Conservation (phyloP, 208 protist genomes). For the Acanthamoeba pearcei region DNA sequence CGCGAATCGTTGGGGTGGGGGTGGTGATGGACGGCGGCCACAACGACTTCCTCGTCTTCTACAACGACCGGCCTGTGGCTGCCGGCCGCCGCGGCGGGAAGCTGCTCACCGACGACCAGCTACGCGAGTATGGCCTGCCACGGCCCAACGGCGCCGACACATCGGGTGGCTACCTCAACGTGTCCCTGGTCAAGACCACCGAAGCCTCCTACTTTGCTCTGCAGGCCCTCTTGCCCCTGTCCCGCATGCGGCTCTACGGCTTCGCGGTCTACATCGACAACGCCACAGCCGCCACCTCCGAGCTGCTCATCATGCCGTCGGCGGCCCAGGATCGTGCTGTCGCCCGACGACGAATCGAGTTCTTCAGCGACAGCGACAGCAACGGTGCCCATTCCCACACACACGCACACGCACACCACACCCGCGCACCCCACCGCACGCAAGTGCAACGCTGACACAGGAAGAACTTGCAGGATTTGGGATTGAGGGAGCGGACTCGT, state of each 20-base stretch:
- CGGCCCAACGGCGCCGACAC: background rate
- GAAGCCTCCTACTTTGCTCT: conserved; percentile 55
- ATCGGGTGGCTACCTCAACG: background rate
- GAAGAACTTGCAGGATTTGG: background rate
- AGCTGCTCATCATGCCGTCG: background rate
- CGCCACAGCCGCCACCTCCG: background rate
- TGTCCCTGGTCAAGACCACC: conserved; percentile 46
- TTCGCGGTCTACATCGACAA: conserved; percentile 21
- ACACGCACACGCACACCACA: too few relatives aligned
- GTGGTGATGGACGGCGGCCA: conserved; percentile 64
- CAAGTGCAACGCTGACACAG: background rate
- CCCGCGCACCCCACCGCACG: background rate
- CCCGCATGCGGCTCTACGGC: conserved; percentile 24
- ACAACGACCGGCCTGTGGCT: background rate
- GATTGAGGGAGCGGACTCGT: conserved; percentile 36
- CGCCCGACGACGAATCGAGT: conserved; percentile 28
- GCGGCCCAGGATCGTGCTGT: background rate
- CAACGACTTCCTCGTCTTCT: conserved; percentile 71
- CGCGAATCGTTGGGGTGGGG: background rate
- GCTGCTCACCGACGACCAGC: conserved; percentile 29
- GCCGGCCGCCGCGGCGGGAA: background rate
- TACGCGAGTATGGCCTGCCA: conserved; percentile 32
- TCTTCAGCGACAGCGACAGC: conserved; percentile 52
- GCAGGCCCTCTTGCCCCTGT: conserved; percentile 18
- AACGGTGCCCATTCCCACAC: background rate